These are phyloP conservation scores for Pseudogymnoascus verrucosus DNA, from an alignment of 2,329 filamentous ascomycete species.

Conservation along the genomic window DNA sequence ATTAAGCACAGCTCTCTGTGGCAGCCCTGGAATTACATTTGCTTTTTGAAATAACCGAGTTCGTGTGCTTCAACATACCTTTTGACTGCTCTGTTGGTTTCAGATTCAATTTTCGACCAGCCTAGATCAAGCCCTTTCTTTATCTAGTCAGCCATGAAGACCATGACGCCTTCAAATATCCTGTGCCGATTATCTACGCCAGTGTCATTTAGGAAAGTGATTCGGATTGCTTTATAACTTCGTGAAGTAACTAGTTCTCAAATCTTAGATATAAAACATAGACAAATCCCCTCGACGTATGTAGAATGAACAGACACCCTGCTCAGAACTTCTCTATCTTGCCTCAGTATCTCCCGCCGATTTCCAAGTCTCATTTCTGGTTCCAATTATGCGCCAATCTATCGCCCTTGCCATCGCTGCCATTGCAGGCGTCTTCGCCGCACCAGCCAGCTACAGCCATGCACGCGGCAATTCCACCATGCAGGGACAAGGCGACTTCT, in stretches of 20 bases:
- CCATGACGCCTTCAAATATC: not conserved
- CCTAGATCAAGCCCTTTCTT: not conserved
- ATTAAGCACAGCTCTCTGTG: not conserved
- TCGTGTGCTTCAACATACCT: not conserved
- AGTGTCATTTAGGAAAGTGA: not conserved
- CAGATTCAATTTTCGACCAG: not conserved
- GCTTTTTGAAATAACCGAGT: not conserved
- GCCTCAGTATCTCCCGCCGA: not conserved
- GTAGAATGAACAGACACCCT: not conserved
- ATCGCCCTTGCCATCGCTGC: not conserved
- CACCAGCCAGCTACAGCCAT: not conserved
- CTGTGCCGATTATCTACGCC: not conserved
- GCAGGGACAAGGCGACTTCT: not conserved
- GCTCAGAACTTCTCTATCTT: not conserved
- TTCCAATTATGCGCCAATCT: not conserved
- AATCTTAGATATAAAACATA: not conserved
- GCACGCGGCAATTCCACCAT: not conserved
- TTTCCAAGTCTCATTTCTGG: not conserved
- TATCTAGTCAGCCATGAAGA: not conserved
- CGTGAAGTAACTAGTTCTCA: not conserved
- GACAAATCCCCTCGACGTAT: not conserved
- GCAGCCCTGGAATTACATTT: not conserved
- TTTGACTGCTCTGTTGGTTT: not conserved
- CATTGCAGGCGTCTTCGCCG: not conserved
- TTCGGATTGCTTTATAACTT: not conserved